phyloP scores from a whole-genome alignment of 2,329 filamentous ascomycete genomes.

The Botrytis tulipae region DNA sequence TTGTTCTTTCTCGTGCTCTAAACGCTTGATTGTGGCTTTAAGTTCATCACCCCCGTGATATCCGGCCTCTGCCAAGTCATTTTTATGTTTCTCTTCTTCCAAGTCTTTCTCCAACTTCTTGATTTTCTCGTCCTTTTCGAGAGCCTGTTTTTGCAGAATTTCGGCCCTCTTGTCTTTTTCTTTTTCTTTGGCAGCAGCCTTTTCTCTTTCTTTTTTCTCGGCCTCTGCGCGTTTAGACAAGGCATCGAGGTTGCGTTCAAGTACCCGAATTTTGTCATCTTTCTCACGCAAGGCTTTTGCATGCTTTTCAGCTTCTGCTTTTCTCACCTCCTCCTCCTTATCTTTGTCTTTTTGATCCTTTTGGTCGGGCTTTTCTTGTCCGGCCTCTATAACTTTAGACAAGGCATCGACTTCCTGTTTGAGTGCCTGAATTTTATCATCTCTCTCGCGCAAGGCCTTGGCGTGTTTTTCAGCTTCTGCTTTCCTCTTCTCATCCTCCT shows the following conservation, averaged over 20 bases:
- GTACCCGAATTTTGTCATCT: background rate
- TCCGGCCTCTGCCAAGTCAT: background rate
- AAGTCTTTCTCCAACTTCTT: background rate
- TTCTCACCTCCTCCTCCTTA: background rate
- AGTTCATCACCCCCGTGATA: background rate
- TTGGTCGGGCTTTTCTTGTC: background rate
- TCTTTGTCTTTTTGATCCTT: background rate
- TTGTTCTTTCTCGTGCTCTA: background rate
- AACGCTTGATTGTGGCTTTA: background rate
- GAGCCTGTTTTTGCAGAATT: background rate
- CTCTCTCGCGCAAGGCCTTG: background rate
- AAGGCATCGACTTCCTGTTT: background rate
- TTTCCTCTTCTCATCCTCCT: background rate
- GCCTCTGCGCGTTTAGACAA: background rate
- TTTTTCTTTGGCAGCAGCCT: background rate
- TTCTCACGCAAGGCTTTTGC: background rate
- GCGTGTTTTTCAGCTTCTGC: background rate
- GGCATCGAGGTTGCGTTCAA: background rate
- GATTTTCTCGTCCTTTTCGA: background rate
- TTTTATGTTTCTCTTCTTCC: background rate
- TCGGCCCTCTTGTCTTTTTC: background rate
- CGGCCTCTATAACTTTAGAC: background rate
- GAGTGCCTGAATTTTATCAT: background rate
- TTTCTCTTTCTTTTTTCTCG: background rate
- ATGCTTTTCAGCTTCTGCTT: background rate